phyloP scores from a whole-genome alignment of 345 rosid genomes.

The Dipteronia sinensis region DNA sequence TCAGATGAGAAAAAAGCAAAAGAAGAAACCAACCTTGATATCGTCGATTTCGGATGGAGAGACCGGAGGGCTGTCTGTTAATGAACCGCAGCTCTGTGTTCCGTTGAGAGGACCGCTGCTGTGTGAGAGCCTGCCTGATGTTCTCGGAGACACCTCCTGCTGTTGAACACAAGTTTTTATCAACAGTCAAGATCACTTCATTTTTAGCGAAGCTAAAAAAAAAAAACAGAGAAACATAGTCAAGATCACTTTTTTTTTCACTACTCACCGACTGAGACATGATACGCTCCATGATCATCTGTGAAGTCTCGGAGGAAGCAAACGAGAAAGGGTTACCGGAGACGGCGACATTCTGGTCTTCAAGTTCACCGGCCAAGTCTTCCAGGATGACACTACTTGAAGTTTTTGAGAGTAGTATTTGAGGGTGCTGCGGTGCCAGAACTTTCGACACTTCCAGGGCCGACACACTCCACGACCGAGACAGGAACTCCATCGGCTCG shows the following conservation, averaged over 20 bases:
- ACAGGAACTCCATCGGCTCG: constrained; percentile 95
- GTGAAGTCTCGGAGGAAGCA: constrained; percentile 94
- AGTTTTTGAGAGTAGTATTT: constrained; percentile 49
- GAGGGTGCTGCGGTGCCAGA: constrained; percentile 51
- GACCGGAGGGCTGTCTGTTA: constrained; percentile 95
- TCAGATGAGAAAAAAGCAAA: background rate
- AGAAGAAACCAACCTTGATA: constrained; percentile 50
- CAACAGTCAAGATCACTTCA: too few relatives aligned
- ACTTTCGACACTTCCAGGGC: constrained; percentile 83
- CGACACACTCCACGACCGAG: constrained; percentile 96
- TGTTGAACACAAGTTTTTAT: constrained; percentile 28
- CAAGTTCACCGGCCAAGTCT: constrained; percentile 64
- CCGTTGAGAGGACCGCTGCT: constrained; percentile 84
- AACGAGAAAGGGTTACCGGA: constrained; percentile 93
- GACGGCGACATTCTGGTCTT: constrained; percentile 55
- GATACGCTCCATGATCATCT: constrained; percentile 97
- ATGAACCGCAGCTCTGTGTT: constrained; percentile 48
- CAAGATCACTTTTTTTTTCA: too few relatives aligned
- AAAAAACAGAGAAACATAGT: too few relatives aligned
- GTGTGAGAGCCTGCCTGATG: constrained; percentile 82
- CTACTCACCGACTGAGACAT: constrained; percentile 95
- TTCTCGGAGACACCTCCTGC: constrained; percentile 90
- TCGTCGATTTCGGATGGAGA: constrained; percentile 86
- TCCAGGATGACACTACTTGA: constrained; percentile 51
- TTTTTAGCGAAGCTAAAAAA: too few relatives aligned